Evolutionary conservation across 495 filamentous ascomycete genomes (phyloP).

Genomic region (Lasiosphaeria hispida): DNA sequence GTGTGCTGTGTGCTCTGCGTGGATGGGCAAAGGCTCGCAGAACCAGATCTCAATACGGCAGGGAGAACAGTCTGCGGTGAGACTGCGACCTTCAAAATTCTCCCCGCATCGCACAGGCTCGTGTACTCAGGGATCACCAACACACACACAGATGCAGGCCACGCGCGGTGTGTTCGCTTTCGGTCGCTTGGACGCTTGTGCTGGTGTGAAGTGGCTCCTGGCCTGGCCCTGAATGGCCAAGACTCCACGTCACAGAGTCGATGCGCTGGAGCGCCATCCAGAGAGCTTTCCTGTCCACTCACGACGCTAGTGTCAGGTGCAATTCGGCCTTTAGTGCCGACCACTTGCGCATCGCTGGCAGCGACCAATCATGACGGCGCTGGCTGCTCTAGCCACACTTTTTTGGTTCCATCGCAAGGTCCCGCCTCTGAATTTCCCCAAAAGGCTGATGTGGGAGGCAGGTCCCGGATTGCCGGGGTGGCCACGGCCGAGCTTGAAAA

Average conservation of each 20-base stretch:
- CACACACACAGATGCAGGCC: not conserved
- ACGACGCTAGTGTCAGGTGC: constrained; percentile 6
- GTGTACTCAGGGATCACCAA: constrained; percentile 1
- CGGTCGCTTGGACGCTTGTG: no score
- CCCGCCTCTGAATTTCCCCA: constrained; percentile 25
- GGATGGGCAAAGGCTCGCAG: no score
- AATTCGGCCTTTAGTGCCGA: constrained; percentile 1
- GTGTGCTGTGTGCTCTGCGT: no score
- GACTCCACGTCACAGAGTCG: constrained; percentile 5
- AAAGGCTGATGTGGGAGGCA: constrained; percentile 9
- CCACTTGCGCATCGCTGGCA: no score
- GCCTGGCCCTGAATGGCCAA: not conserved
- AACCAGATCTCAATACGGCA: no score
- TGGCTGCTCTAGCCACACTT: constrained; percentile 28
- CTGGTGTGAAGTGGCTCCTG: no score
- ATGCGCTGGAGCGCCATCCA: not conserved
- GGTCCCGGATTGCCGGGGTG: constrained; percentile 11
- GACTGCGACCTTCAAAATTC: no score
- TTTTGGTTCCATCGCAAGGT: constrained; percentile 18
- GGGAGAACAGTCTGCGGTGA: no score
- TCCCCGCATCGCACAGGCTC: not conserved
- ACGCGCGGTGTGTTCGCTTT: not conserved
- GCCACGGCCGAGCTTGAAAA: constrained; percentile 20
- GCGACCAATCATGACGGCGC: constrained; percentile 19
- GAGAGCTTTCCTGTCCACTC: not conserved